Evolutionary conservation across 2,329 filamentous ascomycete species (phyloP), one percentile per base, ranked within the genome.

Genomic region (Diaporthe ilicicola): DNA sequence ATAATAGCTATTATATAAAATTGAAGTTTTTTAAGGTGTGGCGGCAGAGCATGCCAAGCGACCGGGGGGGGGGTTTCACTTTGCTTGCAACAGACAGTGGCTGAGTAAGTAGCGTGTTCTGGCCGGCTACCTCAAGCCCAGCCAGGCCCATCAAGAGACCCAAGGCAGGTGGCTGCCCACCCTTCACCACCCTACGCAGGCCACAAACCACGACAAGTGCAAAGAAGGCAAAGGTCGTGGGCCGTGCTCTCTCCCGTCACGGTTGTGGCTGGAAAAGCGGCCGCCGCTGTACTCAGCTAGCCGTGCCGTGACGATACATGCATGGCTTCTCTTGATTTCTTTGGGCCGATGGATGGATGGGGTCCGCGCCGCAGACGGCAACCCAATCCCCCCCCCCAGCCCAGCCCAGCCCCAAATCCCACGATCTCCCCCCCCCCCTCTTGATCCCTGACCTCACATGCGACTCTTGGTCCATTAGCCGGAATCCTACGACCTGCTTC

Each of bases 311-410:
- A 8, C 44, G 44, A 37, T 37, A 37, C 59, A 64, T 62, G 24
- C 37, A 44, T 39, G 19, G 24, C 32, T 8, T n/a, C 32, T 8
- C 13, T 17, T 15, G 24, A 29, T 8, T 34, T 3, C 27, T 48
- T 64, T 64, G 59, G 44, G 22, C 59, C 44, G 59, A 64, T 50
- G 59, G 42, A 64, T 48, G 27, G 12, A 34, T 62, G 59, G 59
- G 27, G 42, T 48, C 59, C 59, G 44, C 29, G 56, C 56, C 56
- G 56, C 56, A 62, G 56, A 7, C 19, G 42, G 42, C 37, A 64
- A 64, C 59, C 42, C 59, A 48, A 34, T n/a, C n/a, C n/a, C n/a
- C n/a, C n/a, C n/a, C n/a, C n/a, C n/a, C 37, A 64, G 50, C 59
- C 42, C 59, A 48, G 22, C 59, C 59, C 59, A 48, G 12, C 42